Conservation (phyloP, 352 stramenopile species). For the Phytopythium oedochilum region DNA sequence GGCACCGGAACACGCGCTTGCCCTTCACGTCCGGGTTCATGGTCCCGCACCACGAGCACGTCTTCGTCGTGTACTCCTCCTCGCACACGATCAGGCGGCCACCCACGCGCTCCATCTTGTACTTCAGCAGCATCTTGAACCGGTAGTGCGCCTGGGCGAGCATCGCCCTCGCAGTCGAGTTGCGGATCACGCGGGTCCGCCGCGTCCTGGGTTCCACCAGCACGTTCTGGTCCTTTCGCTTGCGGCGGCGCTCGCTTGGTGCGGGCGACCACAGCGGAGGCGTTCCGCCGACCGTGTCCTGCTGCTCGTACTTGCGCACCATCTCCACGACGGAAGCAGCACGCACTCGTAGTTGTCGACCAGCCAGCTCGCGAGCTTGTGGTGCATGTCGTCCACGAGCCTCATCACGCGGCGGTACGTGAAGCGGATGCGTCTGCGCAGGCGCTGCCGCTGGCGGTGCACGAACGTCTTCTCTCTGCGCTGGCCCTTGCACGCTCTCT, state of each 20-base stretch:
- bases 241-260: too few species aligned
- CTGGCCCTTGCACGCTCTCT: too few species aligned
- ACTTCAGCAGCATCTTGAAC: too few species aligned
- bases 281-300: too few species aligned
- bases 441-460: conserved; percentile 6
- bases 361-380: conserved; percentile 4
- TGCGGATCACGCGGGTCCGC: conserved; percentile 5
- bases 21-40: conserved; percentile 6
- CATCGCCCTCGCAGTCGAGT: conserved; percentile 13
- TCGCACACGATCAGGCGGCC: too few species aligned
- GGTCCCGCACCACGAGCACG: conserved; percentile 4
- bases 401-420: too few species aligned
- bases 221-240: too few species aligned
- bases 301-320: conserved; percentile 6
- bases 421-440: conserved; percentile 3
- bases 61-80: too few species aligned
- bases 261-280: too few species aligned
- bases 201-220: too few species aligned
- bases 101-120: too few species aligned
- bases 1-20: conserved; percentile 1
- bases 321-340: conserved; percentile 11
- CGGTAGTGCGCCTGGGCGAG: conserved; percentile 7
- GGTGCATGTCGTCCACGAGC: conserved; percentile 8
- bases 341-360: conserved; percentile 5
- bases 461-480: background rate